Conservation (phyloP, 768 basidiomycete species). For the Tricholoma terreum region DNA sequence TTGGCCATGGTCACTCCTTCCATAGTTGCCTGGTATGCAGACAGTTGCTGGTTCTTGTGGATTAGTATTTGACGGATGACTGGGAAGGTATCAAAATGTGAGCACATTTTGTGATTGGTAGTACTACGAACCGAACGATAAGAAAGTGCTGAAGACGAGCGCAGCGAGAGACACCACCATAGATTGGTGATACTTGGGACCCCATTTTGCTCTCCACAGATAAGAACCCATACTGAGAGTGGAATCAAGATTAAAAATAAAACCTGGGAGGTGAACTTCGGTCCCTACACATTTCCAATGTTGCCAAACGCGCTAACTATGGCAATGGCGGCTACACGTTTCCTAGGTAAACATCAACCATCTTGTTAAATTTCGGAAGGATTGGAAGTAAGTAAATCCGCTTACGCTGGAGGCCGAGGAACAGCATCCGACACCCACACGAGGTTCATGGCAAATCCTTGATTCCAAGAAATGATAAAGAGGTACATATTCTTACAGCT, state of each 20-base stretch:
- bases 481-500: not conserved
- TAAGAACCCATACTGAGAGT: slow-evolving; percentile 52
- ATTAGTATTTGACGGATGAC: slow-evolving; percentile 48
- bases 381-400: not conserved
- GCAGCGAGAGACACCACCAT: slow-evolving; percentile 49
- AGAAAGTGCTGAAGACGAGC: slow-evolving; percentile 30
- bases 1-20: slow-evolving; percentile 44
- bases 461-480: no score
- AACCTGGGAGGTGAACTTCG: not conserved
- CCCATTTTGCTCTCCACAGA: slow-evolving; percentile 60
- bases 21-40: slow-evolving; percentile 41
- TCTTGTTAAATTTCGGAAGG: not conserved
- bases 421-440: slow-evolving; percentile 65
- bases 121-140: slow-evolving; percentile 27
- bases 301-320: slow-evolving; percentile 61
- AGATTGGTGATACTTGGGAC: slow-evolving; percentile 59
- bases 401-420: slow-evolving; percentile 57
- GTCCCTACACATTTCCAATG: slow-evolving; percentile 52
- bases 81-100: slow-evolving; percentile 7
- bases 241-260: not conserved
- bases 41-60: slow-evolving; percentile 47
- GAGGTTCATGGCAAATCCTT: slow-evolving; percentile 44
- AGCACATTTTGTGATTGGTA: not conserved
- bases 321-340: slow-evolving; percentile 55
- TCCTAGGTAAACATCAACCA: slow-evolving; percentile 25